Evolutionary conservation across 352 stramenopile species (phyloP), one percentile per base, ranked within the genome.

Genomic region (Globisporangium rhizosaccharum): DNA sequence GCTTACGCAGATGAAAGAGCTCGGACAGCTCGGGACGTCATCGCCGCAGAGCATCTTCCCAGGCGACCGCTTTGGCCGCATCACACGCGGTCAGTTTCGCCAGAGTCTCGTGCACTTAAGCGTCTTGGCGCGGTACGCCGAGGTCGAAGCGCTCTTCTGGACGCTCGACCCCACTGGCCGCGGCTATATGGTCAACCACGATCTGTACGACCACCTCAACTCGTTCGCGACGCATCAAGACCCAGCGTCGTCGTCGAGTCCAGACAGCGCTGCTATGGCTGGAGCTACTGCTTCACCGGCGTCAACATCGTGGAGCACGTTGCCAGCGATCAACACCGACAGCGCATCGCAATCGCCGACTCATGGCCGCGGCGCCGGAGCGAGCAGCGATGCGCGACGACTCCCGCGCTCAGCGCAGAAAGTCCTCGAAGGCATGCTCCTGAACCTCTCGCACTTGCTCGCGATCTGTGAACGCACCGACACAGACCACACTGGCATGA

Each of bases 91-190:
- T 1, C 72, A 90, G 68, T 81, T 92, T 28, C 78, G 82, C 0
- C 79, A 92, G 56, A 82, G 76, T n/a, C 71, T 92, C 4, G 80
- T 80, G 44, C 76, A 90, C 37, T 47, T 92, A 9, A 78, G 80
- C 15, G 56, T 90, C 1, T 48, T 89, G 8, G 71, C 77, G 9
- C 71, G 82, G 18, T 87, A 89, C 45, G 72, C 79, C 2, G 82
- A 92, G 37, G 76, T 92, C 3, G 80, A 92, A 50, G 66, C 68
- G 2, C 67, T 92, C 25, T 92, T 92, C 53, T 92, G 82, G 80
- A 72, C 65, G n/a, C 65, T 92, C 1, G 82, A 92, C 49, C 82
- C 79, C 9, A 70, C 72, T 44, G 82, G 80, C 0, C 72, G 74
- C 9, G 80, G 82, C 7, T 90, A 85, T 55, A 74, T 92, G 20